Evolutionary conservation across 2,329 filamentous ascomycete genomes (phyloP), one percentile per base, ranked within the genome.

Genomic region (Pyricularia sp.): DNA sequence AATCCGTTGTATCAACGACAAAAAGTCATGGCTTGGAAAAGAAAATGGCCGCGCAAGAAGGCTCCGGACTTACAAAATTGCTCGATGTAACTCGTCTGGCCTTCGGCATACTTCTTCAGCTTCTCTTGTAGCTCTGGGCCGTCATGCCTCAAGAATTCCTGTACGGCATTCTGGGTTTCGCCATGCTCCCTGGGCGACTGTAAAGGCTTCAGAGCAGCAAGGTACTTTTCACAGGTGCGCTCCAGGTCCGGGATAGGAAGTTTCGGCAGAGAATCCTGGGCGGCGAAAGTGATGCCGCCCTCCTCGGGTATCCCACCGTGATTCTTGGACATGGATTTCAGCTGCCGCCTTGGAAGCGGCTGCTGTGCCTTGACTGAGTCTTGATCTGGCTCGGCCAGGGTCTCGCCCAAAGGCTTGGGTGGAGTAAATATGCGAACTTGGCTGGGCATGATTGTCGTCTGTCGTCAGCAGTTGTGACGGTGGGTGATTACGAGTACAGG

Each of bases 71-170:
- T 86, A 97, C 94, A 99, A 75, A 99, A 99, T 75, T 99, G 95
- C 77, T 98, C 95, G 74, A 99, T 98, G 77, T 97, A 99, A 79
- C 94, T 98, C 55, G 92, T 92, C 80, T 94, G 94, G 64, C 91
- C 93, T 66, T 88, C 89, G 10, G 95, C 94, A 82, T 98, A 99
- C 74, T 90, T 89, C 82, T 94, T 95, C 69, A 98, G 81, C 78
- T 91, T 94, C 71, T 95, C 92, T 77, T 99, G 94, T 65, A 99
- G 81, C 64, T 91, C 88, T 0, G 91, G 92, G 0, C 95, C 95
- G 71, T 97, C 94, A 0, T 85, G 82, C 73, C 86, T 89, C 59
- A 97, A 79, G 73, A 98, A 98, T 33, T 97, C 93, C 12, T 90
- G 84, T 0, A 97, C 90, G 0, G 94, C 92, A 71, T 89, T 85